Conservation (phyloP, 2,329 filamentous ascomycete genomes). For the Ophiostoma sp. region DNA sequence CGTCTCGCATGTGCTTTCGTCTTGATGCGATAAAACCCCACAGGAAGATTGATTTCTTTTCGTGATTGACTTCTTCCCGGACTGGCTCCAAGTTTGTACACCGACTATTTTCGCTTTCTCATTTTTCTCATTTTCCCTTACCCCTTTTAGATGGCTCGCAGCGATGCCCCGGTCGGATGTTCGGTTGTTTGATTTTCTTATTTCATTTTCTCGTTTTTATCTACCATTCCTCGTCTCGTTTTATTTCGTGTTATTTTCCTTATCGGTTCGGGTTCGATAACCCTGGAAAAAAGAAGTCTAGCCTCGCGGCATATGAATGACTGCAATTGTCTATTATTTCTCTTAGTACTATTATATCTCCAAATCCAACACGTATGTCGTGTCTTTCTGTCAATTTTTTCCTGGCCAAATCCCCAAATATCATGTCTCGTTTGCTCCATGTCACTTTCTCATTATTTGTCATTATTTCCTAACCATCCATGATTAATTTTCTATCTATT, state of each 20-base stretch:
- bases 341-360: background rate
- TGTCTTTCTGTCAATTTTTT: background rate
- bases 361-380: background rate
- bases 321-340: background rate
- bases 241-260: conserved; percentile 8
- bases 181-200: background rate
- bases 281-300: conserved; percentile 28
- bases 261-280: conserved; percentile 8
- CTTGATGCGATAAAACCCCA: background rate
- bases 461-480: background rate
- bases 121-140: conserved; percentile 10
- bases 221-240: background rate
- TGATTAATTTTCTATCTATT: background rate
- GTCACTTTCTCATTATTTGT: background rate
- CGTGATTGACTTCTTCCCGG: background rate
- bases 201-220: background rate
- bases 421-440: background rate
- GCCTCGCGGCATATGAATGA: conserved; percentile 31
- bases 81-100: background rate
- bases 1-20: background rate
- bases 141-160: conserved; percentile 21
- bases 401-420: background rate
- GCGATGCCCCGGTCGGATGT: conserved; percentile 23
- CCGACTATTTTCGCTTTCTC: background rate
- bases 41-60: background rate